Evolutionary conservation across 1,284 basidiomycete genomes (phyloP).

Genomic region (Ceratorhiza oryzae-sativae): DNA sequence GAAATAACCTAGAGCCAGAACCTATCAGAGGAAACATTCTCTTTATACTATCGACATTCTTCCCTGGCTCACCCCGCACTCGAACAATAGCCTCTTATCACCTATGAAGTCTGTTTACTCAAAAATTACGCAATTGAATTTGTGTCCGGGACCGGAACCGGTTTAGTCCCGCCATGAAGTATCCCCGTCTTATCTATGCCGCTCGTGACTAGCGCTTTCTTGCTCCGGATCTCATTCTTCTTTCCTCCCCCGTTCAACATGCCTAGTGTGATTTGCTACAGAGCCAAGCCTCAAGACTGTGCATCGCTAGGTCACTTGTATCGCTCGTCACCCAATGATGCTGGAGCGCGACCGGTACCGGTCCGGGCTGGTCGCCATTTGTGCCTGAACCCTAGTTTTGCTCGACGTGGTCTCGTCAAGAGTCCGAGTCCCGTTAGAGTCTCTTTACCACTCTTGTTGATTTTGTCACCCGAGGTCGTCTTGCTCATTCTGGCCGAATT

Average conservation of each 20-base stretch:
- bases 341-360: neutral
- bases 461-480: constrained; percentile 14
- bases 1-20: neutral
- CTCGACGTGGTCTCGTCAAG: neutral
- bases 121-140: constrained; percentile 11
- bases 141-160: constrained; percentile 17
- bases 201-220: neutral
- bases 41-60: neutral
- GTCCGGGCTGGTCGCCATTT: constrained; percentile 10
- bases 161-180: constrained; percentile 4
- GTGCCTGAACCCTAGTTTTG: neutral
- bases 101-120: neutral
- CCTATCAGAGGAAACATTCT: neutral
- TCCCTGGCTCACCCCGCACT: neutral
- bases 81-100: constrained; percentile 2
- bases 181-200: constrained; percentile 4
- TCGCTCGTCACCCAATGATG: constrained; percentile 13
- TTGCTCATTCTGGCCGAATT: constrained; percentile 7
- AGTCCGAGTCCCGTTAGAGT: neutral
- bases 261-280: constrained; percentile 28
- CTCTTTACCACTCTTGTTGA: neutral
- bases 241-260: neutral
- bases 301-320: constrained; percentile 21
- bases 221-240: neutral
- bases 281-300: constrained; percentile 29